Base-by-base conservation (phyloP, 345 rosid species). In the Syzygium jambos region DNA sequence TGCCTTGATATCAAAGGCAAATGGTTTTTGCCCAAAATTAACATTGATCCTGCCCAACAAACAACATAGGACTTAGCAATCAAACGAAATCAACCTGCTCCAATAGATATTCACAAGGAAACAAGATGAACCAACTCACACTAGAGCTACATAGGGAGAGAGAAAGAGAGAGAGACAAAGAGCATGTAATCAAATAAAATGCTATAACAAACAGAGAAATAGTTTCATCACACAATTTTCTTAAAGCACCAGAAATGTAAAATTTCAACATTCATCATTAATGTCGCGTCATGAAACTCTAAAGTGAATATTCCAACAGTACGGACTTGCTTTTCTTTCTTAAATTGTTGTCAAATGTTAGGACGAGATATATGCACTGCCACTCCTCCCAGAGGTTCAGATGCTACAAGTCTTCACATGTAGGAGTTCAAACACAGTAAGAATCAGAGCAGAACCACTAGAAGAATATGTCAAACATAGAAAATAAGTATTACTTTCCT, bases 1-100 rank as follows among this genome's bases (percentile, higher is more conserved):
- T 91, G 90, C 99, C 98, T 95, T 94, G 85, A 98, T 87, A 92
- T 98, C 97, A 88, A 96, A 96, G 89, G 90, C 95, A 93, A 94
- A 98, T 86, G 92, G 91, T 86, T 87, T 90, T 89, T 94, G 94
- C 83, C 99, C 99, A 68, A 98, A 98, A 95, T 98, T 98, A 90
- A 98, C 98, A 89, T 89, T 93, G 85, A 98, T 93, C 95, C 99
- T 96, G 95, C 92, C 89, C 85, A 86, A 87, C 41, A 78, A 82
- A 73, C 23, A 73, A 73, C 38, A 73, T 87, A 68, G 90, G 68
- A 84, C 38, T 34, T n/a, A 84, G 59, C 55, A 51, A 84, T 84
- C 27, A 52, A 23, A 84, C 15, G 43, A 41, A 73, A 19, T 68
- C 80, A 68, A 68, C 25, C 78, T 65, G 78, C 78, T 65, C 78